A percentile compares a stretch with the other conserved stretches of the same genome.
Evolutionary conservation across 2,329 filamentous ascomycete species (phyloP).

Genomic region (Albifimbria verrucaria): DNA sequence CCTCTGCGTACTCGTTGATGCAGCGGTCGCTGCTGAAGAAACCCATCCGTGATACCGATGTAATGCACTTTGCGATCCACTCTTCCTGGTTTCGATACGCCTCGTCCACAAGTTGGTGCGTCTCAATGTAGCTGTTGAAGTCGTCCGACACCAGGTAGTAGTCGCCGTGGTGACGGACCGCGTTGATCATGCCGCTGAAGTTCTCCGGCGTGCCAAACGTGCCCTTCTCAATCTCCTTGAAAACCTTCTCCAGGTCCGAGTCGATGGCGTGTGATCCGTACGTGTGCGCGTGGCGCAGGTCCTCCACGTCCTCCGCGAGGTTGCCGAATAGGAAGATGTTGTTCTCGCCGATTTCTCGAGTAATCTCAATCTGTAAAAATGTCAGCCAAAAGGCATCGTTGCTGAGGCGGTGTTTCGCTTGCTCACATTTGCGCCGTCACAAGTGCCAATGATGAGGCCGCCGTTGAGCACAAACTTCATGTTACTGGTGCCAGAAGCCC

Average conservation of each 20-base stretch:
- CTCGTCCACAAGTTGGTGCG: slow-evolving; percentile 86
- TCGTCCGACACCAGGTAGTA: slow-evolving; percentile 98
- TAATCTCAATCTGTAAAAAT: slow-evolving; percentile 75
- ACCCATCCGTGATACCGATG: slow-evolving; percentile 87
- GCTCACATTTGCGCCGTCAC: slow-evolving; percentile 92
- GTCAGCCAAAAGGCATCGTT: slow-evolving; percentile 8
- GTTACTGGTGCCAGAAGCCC: slow-evolving; percentile 83
- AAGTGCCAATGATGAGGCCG: slow-evolving; percentile 95
- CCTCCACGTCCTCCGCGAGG: slow-evolving; percentile 92
- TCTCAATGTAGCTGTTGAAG: slow-evolving; percentile 91
- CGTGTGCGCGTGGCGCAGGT: slow-evolving; percentile 84
- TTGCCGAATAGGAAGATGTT: slow-evolving; percentile 99
- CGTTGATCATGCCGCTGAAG: slow-evolving; percentile 79
- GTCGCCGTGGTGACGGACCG: slow-evolving; percentile 89
- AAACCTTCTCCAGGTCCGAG: slow-evolving; percentile 73
- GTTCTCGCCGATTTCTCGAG: slow-evolving; percentile 89
- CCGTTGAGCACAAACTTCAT: slow-evolving; percentile 99
- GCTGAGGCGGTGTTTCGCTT: no score
- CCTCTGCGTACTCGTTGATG: slow-evolving; percentile 96
- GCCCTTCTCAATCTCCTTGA: slow-evolving; percentile 74
- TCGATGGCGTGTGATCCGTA: slow-evolving; percentile 81
- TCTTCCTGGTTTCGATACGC: slow-evolving; percentile 88
- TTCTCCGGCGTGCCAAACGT: slow-evolving; percentile 76
- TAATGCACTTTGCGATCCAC: slow-evolving; percentile 89
- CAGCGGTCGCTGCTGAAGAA: slow-evolving; percentile 96